Evolutionary conservation across 2,329 filamentous ascomycete species (phyloP).

Genomic region (Arachnomyces sp.): DNA sequence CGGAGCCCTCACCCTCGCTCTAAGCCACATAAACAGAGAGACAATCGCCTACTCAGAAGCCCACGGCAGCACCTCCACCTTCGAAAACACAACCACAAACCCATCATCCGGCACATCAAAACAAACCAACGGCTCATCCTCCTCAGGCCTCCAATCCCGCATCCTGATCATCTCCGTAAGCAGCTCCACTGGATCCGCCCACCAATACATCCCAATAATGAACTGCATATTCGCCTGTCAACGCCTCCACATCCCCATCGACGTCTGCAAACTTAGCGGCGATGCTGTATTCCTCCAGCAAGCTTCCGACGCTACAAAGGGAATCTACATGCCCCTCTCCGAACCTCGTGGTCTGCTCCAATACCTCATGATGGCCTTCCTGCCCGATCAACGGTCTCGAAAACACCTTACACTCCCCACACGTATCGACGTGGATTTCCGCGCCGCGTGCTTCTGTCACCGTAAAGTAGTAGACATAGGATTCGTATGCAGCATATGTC

Average conservation of each 20-base stretch:
- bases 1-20: conserved; percentile 80
- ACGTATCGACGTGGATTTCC: conserved; percentile 83
- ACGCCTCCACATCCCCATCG: conserved; percentile 78
- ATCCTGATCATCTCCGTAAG: conserved; percentile 89
- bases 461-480: conserved; percentile 82
- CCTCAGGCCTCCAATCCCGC: conserved; percentile 58
- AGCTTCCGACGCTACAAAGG: conserved; percentile 66
- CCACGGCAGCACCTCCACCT: conserved; percentile 39
- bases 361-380: conserved; percentile 89
- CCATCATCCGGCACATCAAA: conserved; percentile 15
- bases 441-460: conserved; percentile 98
- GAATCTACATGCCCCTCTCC: conserved; percentile 59
- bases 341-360: conserved; percentile 68
- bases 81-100: conserved; percentile 25
- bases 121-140: conserved; percentile 21
- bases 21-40: conserved; percentile 84
- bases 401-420: conserved; percentile 67
- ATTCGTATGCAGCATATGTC: conserved; percentile 91
- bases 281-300: conserved; percentile 91
- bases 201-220: conserved; percentile 96
- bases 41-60: conserved; percentile 57
- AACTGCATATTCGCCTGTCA: conserved; percentile 95
- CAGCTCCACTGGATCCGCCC: conserved; percentile 76
- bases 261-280: conserved; percentile 79
- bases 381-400: conserved; percentile 61